These are phyloP conservation scores for Rhizophagus clarus DNA, from an alignment of 192 early-diverging fungal species.

Conservation along the genomic window DNA sequence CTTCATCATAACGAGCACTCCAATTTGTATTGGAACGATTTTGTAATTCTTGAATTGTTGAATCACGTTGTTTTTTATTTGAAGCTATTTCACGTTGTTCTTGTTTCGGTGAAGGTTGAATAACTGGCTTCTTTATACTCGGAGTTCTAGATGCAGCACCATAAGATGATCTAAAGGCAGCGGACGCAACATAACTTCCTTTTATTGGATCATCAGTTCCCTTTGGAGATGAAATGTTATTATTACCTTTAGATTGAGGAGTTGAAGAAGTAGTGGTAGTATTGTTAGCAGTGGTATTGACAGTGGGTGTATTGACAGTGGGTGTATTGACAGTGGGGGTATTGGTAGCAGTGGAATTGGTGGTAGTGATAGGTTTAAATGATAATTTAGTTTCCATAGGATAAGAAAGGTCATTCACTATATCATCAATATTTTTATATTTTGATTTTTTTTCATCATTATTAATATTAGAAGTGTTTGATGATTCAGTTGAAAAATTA, in stretches of 20 bases:
- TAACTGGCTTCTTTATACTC: neutral
- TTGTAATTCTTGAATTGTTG: neutral
- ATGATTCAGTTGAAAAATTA: neutral
- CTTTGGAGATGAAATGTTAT: neutral
- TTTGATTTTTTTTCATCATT: neutral
- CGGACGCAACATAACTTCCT: slow-evolving; percentile 22
- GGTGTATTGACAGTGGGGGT: too few species aligned
- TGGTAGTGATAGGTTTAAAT: slow-evolving; percentile 6
- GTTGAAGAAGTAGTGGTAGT: neutral
- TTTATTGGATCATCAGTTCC: neutral
- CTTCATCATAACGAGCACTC: neutral
- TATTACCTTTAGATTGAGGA: neutral
- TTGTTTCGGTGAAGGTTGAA: neutral
- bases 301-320: too few species aligned
- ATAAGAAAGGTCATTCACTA: slow-evolving; percentile 29
- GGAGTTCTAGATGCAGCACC: neutral
- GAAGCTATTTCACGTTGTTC: neutral
- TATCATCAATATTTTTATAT: slow-evolving; percentile 18
- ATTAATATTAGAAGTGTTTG: neutral
- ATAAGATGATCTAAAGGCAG: slow-evolving; percentile 18
- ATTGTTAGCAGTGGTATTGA: neutral
- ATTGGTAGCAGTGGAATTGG: neutral
- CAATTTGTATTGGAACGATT: neutral
- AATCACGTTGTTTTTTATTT: slow-evolving; percentile 3
- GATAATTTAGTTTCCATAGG: slow-evolving; percentile 25